phyloP scores from a whole-genome alignment of 2,329 filamentous ascomycete genomes.

The Penicillium italicum region DNA sequence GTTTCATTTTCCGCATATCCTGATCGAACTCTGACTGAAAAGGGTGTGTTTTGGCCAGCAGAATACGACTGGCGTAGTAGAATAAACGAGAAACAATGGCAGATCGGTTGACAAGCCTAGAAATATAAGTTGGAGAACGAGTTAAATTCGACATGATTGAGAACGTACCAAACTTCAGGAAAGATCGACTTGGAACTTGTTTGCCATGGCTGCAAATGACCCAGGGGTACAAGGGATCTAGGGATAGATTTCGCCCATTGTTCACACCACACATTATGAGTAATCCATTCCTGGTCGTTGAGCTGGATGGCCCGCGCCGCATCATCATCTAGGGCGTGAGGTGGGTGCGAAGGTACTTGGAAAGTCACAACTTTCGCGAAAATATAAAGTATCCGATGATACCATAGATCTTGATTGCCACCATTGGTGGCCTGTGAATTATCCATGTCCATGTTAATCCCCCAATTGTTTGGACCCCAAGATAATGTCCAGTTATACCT shows the following conservation, averaged over 20 bases:
- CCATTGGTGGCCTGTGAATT: constrained; percentile 49
- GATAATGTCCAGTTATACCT: constrained; percentile 82
- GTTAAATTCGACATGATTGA: background rate
- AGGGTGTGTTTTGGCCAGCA: constrained; percentile 78
- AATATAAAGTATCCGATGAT: constrained; percentile 83
- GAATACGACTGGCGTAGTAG: constrained; percentile 80
- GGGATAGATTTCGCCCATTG: constrained; percentile 76
- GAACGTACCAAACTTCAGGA: constrained; percentile 74
- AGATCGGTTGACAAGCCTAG: constrained; percentile 74
- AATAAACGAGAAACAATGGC: constrained; percentile 80
- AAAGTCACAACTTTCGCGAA: constrained; percentile 85
- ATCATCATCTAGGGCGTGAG: constrained; percentile 57
- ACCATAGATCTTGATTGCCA: constrained; percentile 77
- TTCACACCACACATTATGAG: constrained; percentile 76
- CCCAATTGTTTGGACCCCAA: constrained; percentile 90
- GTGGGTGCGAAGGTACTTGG: constrained; percentile 63
- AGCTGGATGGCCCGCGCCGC: constrained; percentile 56
- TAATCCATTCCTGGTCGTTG: constrained; percentile 71
- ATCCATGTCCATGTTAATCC: constrained; percentile 71
- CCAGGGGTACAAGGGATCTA: constrained; percentile 81
- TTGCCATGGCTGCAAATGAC: constrained; percentile 67
- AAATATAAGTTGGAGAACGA: constrained; percentile 1
- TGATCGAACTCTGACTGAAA: constrained; percentile 56
- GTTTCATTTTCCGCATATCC: constrained; percentile 67
- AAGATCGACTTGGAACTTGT: constrained; percentile 70